These are phyloP conservation scores for Tylopilus vinaceipallidus DNA, from an alignment of 768 basidiomycete genomes.

Conservation along the genomic window DNA sequence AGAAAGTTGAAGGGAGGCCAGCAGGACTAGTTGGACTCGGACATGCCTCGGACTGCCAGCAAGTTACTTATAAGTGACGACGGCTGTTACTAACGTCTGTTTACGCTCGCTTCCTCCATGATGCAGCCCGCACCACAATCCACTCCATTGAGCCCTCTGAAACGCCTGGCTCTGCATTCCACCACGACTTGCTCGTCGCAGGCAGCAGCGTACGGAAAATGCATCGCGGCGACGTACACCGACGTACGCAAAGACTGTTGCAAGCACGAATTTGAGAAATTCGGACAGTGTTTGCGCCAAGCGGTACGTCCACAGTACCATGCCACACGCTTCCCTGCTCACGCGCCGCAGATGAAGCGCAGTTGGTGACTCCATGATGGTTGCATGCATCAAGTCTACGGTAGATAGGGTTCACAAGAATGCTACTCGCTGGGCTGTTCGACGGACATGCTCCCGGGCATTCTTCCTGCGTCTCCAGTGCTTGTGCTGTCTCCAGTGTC, in stretches of 20 bases:
- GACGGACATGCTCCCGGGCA: constrained; percentile 31
- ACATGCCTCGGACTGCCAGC: too few relatives aligned
- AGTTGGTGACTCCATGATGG: constrained; percentile 42
- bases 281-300: constrained; percentile 76
- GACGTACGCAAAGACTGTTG: constrained; percentile 86
- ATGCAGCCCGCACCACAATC: constrained; percentile 30
- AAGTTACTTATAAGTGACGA: too few relatives aligned
- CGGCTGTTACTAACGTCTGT: too few relatives aligned
- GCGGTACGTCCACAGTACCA: constrained; percentile 53
- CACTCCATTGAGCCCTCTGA: constrained; percentile 50
- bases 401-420: constrained; percentile 15
- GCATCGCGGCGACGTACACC: constrained; percentile 76
- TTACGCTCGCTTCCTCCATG: background rate
- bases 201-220: constrained; percentile 83
- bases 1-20: background rate
- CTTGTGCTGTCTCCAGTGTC: constrained; percentile 29
- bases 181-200: constrained; percentile 70
- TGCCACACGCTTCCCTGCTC: background rate
- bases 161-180: constrained; percentile 65
- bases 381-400: constrained; percentile 15
- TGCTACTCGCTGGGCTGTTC: constrained; percentile 23
- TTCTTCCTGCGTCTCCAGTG: constrained; percentile 39
- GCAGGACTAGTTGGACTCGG: background rate
- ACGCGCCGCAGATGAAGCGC: constrained; percentile 47
- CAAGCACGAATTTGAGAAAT: constrained; percentile 77